Percentiles rank a stretch among this genome's conserved stretches.
phyloP scores from a whole-genome alignment of 2,329 filamentous ascomycete species.

The Hypoxylon sp. region DNA sequence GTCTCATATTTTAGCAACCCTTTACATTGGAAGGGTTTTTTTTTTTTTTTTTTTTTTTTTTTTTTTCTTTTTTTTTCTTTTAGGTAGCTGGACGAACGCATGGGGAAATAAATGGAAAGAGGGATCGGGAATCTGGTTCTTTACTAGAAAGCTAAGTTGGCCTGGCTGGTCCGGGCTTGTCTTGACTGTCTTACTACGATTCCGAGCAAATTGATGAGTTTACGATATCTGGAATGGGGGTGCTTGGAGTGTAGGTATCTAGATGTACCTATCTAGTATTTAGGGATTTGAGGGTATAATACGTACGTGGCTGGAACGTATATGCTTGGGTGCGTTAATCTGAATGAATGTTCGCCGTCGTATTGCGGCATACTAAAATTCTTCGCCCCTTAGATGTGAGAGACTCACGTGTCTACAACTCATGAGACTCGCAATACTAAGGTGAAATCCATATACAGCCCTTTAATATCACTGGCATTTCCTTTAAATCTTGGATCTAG shows the following conservation, averaged over 20 bases:
- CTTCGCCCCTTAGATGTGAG: not conserved
- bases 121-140: not conserved
- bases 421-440: too few relatives aligned
- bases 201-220: constrained; percentile 21
- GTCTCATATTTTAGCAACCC: constrained; percentile 4
- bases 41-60: too few relatives aligned
- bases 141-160: constrained; percentile 14
- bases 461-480: not conserved
- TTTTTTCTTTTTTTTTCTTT: too few relatives aligned
- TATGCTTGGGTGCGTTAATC: constrained; percentile 5
- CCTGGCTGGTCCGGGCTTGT: constrained; percentile 27
- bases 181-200: not conserved
- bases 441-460: too few relatives aligned
- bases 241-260: constrained; percentile 6
- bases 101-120: constrained; percentile 1
- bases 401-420: not conserved
- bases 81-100: too few relatives aligned
- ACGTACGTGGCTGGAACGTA: constrained; percentile 6
- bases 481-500: not conserved
- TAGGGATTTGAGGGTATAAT: not conserved
- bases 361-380: not conserved
- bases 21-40: too few relatives aligned
- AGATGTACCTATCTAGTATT: too few relatives aligned
- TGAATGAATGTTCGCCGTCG: constrained; percentile 3
- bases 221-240: constrained; percentile 25